Conservation (phyloP, 2,329 filamentous ascomycete genomes). For the Cryphonectria carpinicola region DNA sequence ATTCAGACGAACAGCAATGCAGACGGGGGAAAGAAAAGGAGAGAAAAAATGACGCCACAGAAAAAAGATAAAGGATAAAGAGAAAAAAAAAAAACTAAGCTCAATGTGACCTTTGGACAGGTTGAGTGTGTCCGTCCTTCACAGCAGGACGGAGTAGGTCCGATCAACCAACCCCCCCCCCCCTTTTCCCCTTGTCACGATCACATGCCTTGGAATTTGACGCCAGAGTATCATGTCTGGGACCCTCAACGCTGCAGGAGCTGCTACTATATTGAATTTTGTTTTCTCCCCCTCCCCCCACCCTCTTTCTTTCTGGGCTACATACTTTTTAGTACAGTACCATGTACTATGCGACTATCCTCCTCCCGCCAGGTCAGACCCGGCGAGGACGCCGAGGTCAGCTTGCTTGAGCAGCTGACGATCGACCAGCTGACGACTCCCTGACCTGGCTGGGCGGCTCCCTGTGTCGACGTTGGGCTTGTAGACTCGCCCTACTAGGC, state of each 20-base stretch:
- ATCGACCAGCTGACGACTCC: not conserved
- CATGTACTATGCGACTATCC: not conserved
- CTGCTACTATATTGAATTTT: not conserved
- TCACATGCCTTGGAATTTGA: not conserved
- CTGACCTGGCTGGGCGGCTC: not conserved
- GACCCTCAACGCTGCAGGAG: not conserved
- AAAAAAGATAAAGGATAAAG: too few relatives aligned
- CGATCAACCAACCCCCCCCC: not conserved
- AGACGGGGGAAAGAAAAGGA: not conserved
- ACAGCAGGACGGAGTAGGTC: not conserved
- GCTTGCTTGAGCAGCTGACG: not conserved
- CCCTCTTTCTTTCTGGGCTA: not conserved
- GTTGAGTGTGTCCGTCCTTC: not conserved
- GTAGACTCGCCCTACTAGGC: not conserved
- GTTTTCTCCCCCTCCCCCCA: too few relatives aligned
- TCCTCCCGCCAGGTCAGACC: not conserved
- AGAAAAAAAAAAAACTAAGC: not conserved
- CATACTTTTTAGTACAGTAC: not conserved
- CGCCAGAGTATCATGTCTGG: slow-evolving; percentile 1
- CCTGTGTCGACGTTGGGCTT: not conserved
- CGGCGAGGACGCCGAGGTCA: not conserved
- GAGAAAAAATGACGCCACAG: not conserved
- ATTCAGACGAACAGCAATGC: not conserved
- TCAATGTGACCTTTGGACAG: not conserved
- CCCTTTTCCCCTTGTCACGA: not conserved